Evolutionary conservation across 1,139 yeast genomes (phyloP), one percentile per base, ranked within the genome.

Genomic region (Candida tunisiensis): DNA sequence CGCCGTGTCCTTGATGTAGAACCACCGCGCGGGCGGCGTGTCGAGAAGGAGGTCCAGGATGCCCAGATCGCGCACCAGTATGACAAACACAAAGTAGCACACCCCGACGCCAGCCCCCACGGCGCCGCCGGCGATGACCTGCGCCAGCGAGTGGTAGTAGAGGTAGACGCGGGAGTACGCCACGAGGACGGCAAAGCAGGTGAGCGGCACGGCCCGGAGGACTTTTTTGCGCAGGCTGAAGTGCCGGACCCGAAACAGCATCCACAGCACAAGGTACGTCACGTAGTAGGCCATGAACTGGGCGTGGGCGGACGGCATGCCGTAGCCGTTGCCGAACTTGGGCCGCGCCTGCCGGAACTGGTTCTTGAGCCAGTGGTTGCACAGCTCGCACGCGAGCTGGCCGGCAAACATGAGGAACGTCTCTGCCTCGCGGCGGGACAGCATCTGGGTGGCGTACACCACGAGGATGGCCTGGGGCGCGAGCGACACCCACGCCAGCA

Each of bases 221-320:
- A 38, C 16, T 34, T 49, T 54, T 29, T 54, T 48, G 0, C 30
- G 23, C 3, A 33, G 25, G 8, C 47, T 40, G 28, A 58, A 41
- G 12, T 54, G 48, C 14, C 51, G 34, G 30, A 44, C 65, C 53
- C 65, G 61, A 20, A 57, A 47, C 34, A 54, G 39, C 33, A 66
- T 39, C 44, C 66, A 60, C 36, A 80, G 59, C 6, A 63, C 46
- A 31, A 70, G 58, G 49, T 80, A 83, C 3, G 72, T 63, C 10
- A 74, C 67, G 41, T 77, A 73, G 49, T 73, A 88, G 1, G 93
- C 91, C 83, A 83, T 78, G 51, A 85, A 88, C 52, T 88, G 98
- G 0, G 94, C 72, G 50, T 88, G 98, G 2, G 96, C 94, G 31
- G 88, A 73, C 1, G 98, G 98, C 96, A 88, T 85, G 0, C 98